Evolutionary conservation across 805 yeast genomes (phyloP).

Genomic region (Hanseniaspora meyeri): DNA sequence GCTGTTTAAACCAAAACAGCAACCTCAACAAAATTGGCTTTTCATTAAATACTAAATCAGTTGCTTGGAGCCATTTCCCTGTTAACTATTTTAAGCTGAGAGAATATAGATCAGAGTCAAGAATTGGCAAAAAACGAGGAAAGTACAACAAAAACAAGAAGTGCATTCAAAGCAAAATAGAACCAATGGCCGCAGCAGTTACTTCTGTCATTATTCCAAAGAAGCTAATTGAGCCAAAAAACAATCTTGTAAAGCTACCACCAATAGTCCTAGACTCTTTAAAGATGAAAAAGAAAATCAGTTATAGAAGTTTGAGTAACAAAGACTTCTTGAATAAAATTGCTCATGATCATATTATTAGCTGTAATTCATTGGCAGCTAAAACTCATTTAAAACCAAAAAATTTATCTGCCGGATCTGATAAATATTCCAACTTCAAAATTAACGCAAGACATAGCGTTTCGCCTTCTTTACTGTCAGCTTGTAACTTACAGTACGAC

Average conservation of each 20-base stretch:
- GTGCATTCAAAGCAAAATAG: slow-evolving; percentile 42
- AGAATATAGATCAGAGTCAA: neutral
- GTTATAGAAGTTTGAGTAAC: neutral
- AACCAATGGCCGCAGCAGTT: slow-evolving; percentile 36
- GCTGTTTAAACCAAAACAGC: neutral
- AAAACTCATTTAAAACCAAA: neutral
- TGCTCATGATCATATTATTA: neutral
- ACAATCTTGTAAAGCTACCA: neutral
- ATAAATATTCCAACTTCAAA: neutral
- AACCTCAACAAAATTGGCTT: neutral
- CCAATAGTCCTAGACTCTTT: neutral
- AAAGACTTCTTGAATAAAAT: neutral
- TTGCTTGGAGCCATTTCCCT: neutral
- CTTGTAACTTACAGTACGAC: neutral
- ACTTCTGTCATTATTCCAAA: slow-evolving; percentile 19
- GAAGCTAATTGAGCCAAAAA: neutral
- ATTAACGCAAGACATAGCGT: neutral
- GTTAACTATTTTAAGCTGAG: neutral
- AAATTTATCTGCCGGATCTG: neutral
- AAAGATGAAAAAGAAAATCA: neutral
- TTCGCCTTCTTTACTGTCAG: neutral
- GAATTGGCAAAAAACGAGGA: slow-evolving; percentile 6
- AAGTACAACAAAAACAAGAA: slow-evolving; percentile 24
- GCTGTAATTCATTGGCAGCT: neutral
- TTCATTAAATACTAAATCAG: neutral